A percentile compares a stretch with the other conserved stretches of the same genome.
Evolutionary conservation across 73 alveolate species (phyloP).

Genomic region (Diophrys sp.): DNA sequence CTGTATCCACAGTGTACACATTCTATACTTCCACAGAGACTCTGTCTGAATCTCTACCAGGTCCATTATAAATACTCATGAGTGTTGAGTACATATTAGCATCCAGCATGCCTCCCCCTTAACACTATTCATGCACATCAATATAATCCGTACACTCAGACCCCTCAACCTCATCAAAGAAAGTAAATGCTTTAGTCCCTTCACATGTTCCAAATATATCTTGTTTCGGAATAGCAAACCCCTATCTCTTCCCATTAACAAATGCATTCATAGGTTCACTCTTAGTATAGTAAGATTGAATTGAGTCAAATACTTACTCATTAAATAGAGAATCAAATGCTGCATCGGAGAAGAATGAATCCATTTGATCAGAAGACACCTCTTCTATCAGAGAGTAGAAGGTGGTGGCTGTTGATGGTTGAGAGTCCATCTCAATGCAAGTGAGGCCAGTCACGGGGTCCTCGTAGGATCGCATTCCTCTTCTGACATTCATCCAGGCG

Average conservation of each 20-base stretch:
- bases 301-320: background rate
- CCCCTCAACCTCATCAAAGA: background rate
- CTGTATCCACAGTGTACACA: background rate
- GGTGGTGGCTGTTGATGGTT: conserved; percentile 17
- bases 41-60: background rate
- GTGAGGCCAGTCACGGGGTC: conserved; percentile 27
- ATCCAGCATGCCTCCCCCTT: background rate
- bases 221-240: background rate
- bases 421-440: conserved; percentile 43
- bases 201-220: background rate
- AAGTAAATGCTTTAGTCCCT: background rate
- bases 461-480: conserved; percentile 40
- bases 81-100: background rate
- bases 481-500: conserved; percentile 15
- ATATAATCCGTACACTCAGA: background rate
- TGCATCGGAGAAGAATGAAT: background rate
- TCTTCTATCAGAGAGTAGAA: conserved; percentile 10
- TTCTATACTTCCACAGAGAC: background rate
- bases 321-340: background rate
- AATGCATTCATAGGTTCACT: background rate
- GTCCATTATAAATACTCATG: background rate
- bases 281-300: background rate
- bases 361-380: conserved; percentile 2
- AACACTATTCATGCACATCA: background rate
- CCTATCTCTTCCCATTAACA: too few species aligned